These are phyloP conservation scores for Paramyrothecium roridum DNA, from an alignment of 2,329 filamentous ascomycete species.

Conservation along the genomic window DNA sequence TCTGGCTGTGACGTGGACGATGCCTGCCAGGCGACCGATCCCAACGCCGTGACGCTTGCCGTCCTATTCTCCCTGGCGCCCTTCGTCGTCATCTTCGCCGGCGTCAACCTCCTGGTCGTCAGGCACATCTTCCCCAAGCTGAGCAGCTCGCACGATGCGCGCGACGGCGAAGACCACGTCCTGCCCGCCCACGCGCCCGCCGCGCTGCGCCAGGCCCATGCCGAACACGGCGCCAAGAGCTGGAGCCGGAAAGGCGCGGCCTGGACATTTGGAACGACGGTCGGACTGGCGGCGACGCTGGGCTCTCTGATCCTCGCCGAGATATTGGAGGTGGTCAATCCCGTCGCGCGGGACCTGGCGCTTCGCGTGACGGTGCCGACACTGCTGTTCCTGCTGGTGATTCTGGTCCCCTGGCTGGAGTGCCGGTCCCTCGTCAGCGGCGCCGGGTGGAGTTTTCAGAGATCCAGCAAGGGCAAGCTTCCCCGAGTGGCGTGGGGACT, in stretches of 20 bases:
- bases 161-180: conserved; percentile 58
- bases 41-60: conserved; percentile 37
- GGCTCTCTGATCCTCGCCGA: conserved; percentile 81
- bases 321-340: conserved; percentile 72
- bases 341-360: conserved; percentile 63
- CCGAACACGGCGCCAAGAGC: conserved; percentile 53
- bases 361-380: conserved; percentile 67
- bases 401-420: conserved; percentile 76
- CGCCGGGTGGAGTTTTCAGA: conserved; percentile 60
- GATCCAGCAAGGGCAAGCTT: conserved; percentile 52
- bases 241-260: conserved; percentile 51
- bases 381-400: conserved; percentile 68
- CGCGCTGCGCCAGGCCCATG: conserved; percentile 55
- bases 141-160: conserved; percentile 46
- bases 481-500: conserved; percentile 62
- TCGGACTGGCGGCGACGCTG: conserved; percentile 73
- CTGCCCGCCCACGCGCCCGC: conserved; percentile 61
- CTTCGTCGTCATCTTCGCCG: conserved; percentile 67
- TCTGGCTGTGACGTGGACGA: conserved; percentile 54
- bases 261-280: conserved; percentile 70
- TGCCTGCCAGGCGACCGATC: conserved; percentile 47
- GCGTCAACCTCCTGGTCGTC: conserved; percentile 60
- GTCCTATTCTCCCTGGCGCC: conserved; percentile 62
- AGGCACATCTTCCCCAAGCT: conserved; percentile 72
- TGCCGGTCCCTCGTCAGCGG: conserved; percentile 61